Base-by-base conservation (phyloP, 768 basidiomycete species). In the Kwoniella heveanensis region DNA sequence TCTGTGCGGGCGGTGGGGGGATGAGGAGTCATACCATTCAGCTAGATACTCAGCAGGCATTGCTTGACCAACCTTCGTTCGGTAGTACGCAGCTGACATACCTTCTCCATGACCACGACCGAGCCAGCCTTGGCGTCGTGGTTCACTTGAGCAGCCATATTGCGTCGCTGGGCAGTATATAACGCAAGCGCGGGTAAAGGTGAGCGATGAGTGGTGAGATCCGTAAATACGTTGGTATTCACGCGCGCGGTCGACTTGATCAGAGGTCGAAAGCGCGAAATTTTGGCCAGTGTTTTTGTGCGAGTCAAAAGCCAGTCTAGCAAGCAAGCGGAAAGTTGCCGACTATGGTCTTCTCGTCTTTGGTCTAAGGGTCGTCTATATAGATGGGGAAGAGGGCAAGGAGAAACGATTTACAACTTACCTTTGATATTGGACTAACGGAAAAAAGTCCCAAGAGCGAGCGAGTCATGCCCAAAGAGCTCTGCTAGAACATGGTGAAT, bases 41-140 rank as follows among this genome's bases (percentile, higher is more conserved):
- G n/a, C n/a, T n/a, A n/a, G n/a, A n/a, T n/a, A n/a, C n/a, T n/a
- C n/a, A n/a, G n/a, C n/a, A n/a, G n/a, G n/a, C n/a, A n/a, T n/a
- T n/a, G n/a, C n/a, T n/a, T n/a, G n/a, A n/a, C n/a, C n/a, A n/a
- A n/a, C n/a, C n/a, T n/a, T n/a, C n/a, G n/a, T n/a, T n/a, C n/a
- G n/a, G n/a, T n/a, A n/a, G n/a, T n/a, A n/a, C n/a, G n/a, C 32
- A 36, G 21, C 39, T 51, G 22, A 62, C 66, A 30, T 30, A 78
- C 78, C 74, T 79, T 79, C 60, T 79, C 77, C 73, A 79, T 71
- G 54, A 74, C 72, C 15, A 79, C 65, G 13, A 77, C 77, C 19
- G 74, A 70, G 27, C 66, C 77, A 22, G 68, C 67, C 21, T 61
- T 53, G 36, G 76, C 77, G 49, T 67, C 67, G 29, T 62, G 57